Evolutionary conservation across 2,329 filamentous ascomycete genomes (phyloP), one percentile per base, ranked within the genome.

Genomic region (Polychaeton citri): DNA sequence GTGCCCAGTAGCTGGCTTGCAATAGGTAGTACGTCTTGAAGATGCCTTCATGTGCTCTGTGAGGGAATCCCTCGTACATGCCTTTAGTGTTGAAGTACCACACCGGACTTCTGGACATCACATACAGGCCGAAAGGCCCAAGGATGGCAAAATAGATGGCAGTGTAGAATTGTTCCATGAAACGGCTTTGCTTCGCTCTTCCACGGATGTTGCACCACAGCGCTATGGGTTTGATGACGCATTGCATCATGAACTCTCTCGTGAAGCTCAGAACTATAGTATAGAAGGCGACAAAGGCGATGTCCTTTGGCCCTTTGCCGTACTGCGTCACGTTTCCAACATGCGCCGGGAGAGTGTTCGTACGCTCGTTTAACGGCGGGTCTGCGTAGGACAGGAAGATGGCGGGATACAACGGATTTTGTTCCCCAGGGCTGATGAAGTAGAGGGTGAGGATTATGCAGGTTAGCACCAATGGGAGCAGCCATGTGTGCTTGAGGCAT

Each of bases 1-100:
- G 87, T 3, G 82, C 76, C 88, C 88, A 96, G 69, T 94, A 96
- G 46, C 81, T 82, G 30, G 85, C 88, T 63, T 96, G 79, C 51
- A 95, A 81, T 44, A 96, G 70, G 59, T 96, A 96, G 65, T 95
- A 96, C 41, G 88, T 85, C 68, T 96, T 96, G 73, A 95, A 86
- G 26, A 72, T 51, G 39, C 69, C 82, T 43, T 82, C 79, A 55
- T 92, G 85, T 19, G 80, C 79, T 50, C 73, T 72, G 61, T 95
- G 87, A 4, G 87, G 87, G 59, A 85, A 94, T 13, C 67, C 69
- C 59, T 88, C 83, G 61, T 92, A 95, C 83, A 95, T 93, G 58
- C 76, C 84, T 19, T 66, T 68, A 2, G 83, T 90, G 64, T 92
- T 87, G 71, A 93, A 95, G 61, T 93, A 95, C 88, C 86, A 95